These are phyloP conservation scores for Colletotrichum sp. DNA, from an alignment of 2,329 filamentous ascomycete species.

Conservation along the genomic window DNA sequence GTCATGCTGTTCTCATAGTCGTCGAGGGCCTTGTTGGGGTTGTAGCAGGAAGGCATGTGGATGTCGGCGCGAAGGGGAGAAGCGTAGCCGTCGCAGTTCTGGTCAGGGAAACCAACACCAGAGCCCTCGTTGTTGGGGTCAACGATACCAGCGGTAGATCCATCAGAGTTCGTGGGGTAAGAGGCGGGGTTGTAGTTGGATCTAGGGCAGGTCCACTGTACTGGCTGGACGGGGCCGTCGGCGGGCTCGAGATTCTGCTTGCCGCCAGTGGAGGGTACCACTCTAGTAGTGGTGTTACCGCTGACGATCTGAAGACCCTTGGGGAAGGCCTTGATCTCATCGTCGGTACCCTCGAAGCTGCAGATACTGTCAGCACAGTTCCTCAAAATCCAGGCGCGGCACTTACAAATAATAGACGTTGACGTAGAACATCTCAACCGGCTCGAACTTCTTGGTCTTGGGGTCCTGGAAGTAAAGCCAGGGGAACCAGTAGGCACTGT, in stretches of 20 bases:
- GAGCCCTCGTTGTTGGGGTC: constrained; percentile 59
- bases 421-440: constrained; percentile 74
- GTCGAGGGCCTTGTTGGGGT: constrained; percentile 63
- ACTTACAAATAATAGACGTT: constrained; percentile 77
- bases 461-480: constrained; percentile 71
- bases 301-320: constrained; percentile 73
- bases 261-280: constrained; percentile 58
- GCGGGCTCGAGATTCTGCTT: constrained; percentile 55
- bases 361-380: constrained; percentile 30
- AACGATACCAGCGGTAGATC: constrained; percentile 58
- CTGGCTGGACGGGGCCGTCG: constrained; percentile 55
- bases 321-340: constrained; percentile 74
- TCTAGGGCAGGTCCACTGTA: constrained; percentile 68
- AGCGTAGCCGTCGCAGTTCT: constrained; percentile 67
- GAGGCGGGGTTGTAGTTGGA: constrained; percentile 50
- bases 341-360: constrained; percentile 66
- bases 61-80: constrained; percentile 70
- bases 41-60: constrained; percentile 78
- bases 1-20: constrained; percentile 70
- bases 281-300: constrained; percentile 65
- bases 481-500: constrained; percentile 81
- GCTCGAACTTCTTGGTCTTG: constrained; percentile 66
- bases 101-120: constrained; percentile 72
- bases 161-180: constrained; percentile 61
- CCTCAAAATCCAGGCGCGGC: neutral